These are phyloP conservation scores for Termitomyces bulborhizus DNA, from an alignment of 768 basidiomycete species.

Conservation along the genomic window DNA sequence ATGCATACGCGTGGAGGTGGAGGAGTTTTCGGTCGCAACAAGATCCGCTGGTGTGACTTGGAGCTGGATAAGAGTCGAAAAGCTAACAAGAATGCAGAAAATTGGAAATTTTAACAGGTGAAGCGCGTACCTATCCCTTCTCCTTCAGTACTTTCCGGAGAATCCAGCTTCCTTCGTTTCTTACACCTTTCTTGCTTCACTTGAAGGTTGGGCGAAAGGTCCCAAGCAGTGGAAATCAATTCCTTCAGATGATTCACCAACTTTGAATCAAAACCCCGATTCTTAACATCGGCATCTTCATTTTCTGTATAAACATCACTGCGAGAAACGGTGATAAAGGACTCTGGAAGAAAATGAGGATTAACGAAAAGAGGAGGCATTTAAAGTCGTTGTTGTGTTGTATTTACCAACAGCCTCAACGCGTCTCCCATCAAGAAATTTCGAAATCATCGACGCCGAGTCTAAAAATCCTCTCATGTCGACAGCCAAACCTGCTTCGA, in stretches of 20 bases:
- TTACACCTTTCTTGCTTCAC: background rate
- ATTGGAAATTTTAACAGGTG: background rate
- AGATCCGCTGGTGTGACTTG: slow-evolving; percentile 30
- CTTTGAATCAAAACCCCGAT: slow-evolving; percentile 6
- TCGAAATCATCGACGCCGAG: background rate
- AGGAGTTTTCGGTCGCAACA: slow-evolving; percentile 35
- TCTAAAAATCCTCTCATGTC: slow-evolving; percentile 6
- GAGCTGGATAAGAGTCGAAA: slow-evolving; percentile 45
- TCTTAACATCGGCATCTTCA: slow-evolving; percentile 1
- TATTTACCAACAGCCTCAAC: slow-evolving; percentile 10
- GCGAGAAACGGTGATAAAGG: slow-evolving; percentile 29
- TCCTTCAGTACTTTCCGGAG: background rate
- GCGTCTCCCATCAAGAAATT: slow-evolving; percentile 13
- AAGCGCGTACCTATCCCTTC: slow-evolving; percentile 4
- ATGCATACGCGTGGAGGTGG: slow-evolving; percentile 20
- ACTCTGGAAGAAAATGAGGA: slow-evolving; percentile 34
- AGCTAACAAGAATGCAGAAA: slow-evolving; percentile 19
- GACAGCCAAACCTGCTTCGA: slow-evolving; percentile 12
- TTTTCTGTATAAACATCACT: slow-evolving; percentile 18
- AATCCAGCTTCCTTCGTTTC: slow-evolving; percentile 9
- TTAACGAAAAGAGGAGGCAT: slow-evolving; percentile 37
- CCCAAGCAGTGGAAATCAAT: slow-evolving; percentile 11
- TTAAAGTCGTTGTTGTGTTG: slow-evolving; percentile 8
- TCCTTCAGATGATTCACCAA: slow-evolving; percentile 15
- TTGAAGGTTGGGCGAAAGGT: background rate